Evolutionary conservation across 257 asterid genomes (phyloP), one percentile per base, ranked within the genome.

Genomic region (Solanum corneliomulleri): DNA sequence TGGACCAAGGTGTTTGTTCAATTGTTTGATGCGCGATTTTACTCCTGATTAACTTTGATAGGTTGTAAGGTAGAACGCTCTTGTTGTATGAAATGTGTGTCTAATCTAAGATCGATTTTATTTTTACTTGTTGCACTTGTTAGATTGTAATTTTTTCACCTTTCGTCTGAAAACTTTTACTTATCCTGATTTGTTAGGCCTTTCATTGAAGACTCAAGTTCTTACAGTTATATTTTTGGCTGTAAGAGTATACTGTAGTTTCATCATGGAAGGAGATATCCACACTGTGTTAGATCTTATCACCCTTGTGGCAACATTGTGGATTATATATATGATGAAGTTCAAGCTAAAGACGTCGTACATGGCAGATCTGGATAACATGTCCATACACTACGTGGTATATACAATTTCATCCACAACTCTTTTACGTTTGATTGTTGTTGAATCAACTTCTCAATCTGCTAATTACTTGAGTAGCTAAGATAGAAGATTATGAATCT

Each of bases 291-390:
- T 97, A 9, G 99, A 97, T 90, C 91, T 94, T 27, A 86, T 89
- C 35, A 97, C 99, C 9, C 96, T 97, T 23, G 92, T 94, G 31
- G 92, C 99, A 3, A 97, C 99, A 18, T 52, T 94, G 89, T 97
- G 98, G 99, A 97, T 97, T 35, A 89, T 95, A 35, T 94, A 94
- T 93, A 95, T 94, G 98, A 96, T 94, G 41, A 86, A 98, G 89
- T 88, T 92, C 92, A 95, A 92, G 91, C 69, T 96, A 89, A 95
- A 93, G 87, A 90, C 94, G 12, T 90, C 98, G 58, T 96, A 96
- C 91, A 88, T 91, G 82, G 89, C 86, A 5, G 96, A 94, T 85
- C 91, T 94, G 62, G 98, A 95, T 82, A 93, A 90, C 44, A 92
- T 92, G 94, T 95, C 95, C 84, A 83, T 91, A 45, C 87, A 89